Conservation (phyloP, 2,329 filamentous ascomycete species). For the Colletotrichum euphorbiae region DNA sequence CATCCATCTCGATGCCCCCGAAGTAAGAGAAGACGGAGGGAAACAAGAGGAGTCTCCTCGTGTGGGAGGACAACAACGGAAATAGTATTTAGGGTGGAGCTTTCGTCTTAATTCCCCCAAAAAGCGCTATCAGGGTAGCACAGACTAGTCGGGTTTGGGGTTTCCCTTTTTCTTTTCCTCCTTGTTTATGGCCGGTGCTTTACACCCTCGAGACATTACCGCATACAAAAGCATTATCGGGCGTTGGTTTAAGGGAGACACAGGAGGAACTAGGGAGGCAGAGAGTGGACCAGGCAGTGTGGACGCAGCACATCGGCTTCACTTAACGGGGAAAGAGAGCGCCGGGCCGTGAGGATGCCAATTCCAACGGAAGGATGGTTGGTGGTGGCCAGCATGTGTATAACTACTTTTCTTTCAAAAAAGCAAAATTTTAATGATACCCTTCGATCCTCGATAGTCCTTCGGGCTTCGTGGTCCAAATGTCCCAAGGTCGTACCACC, state of each 20-base stretch:
- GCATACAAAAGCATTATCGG: slow-evolving; percentile 8
- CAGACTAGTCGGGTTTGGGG: slow-evolving; percentile 6
- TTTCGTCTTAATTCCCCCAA: background rate
- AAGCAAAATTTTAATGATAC: slow-evolving; percentile 22
- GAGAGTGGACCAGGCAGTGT: background rate
- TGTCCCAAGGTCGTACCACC: too few species aligned
- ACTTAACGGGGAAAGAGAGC: background rate
- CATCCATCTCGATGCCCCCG: slow-evolving; percentile 11
- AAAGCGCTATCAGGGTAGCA: background rate
- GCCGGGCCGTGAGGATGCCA: background rate
- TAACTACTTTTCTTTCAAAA: background rate
- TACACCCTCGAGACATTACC: background rate
- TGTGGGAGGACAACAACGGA: background rate
- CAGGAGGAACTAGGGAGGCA: background rate
- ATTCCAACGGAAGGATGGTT: background rate
- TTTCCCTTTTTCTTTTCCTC: background rate
- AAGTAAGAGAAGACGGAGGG: background rate
- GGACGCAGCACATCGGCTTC: background rate
- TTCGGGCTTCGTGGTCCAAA: background rate
- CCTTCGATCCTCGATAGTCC: slow-evolving; percentile 9
- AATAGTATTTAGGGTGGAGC: background rate
- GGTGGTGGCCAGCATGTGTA: background rate
- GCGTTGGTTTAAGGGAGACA: slow-evolving; percentile 10
- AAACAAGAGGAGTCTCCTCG: background rate
- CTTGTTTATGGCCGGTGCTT: background rate